These are phyloP conservation scores for Backusella luteola DNA, from an alignment of 192 early-diverging fungal species.

Conservation along the genomic window DNA sequence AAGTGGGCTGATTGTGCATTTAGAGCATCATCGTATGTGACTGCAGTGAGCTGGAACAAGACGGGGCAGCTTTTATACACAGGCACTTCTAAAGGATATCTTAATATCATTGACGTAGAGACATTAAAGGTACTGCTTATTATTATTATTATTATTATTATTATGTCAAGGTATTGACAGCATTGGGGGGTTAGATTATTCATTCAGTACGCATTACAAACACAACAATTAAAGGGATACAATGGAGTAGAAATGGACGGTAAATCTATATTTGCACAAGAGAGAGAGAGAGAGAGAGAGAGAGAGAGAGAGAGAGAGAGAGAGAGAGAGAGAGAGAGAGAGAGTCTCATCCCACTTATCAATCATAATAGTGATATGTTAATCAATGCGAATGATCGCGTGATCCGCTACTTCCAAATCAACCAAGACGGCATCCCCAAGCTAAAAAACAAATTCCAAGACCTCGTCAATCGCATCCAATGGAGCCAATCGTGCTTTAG, in stretches of 20 bases:
- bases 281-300: too few relatives aligned
- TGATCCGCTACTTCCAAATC: slow-evolving; percentile 68
- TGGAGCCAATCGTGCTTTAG: slow-evolving; percentile 91
- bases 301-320: too few relatives aligned
- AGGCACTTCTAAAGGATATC: slow-evolving; percentile 65
- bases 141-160: neutral
- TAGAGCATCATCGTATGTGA: slow-evolving; percentile 23
- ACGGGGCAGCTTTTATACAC: slow-evolving; percentile 57
- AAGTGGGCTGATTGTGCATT: neutral
- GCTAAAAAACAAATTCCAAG: slow-evolving; percentile 74
- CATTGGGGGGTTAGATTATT: slow-evolving; percentile 27
- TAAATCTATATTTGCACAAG: slow-evolving; percentile 23
- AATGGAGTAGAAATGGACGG: slow-evolving; percentile 66
- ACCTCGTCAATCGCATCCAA: slow-evolving; percentile 86
- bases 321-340: too few relatives aligned
- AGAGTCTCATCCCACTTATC: slow-evolving; percentile 28
- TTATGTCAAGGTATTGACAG: too few relatives aligned
- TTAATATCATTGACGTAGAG: slow-evolving; percentile 59
- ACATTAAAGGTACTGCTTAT: slow-evolving; percentile 52
- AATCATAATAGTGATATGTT: slow-evolving; percentile 61
- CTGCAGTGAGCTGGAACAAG: slow-evolving; percentile 30
- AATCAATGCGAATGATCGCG: slow-evolving; percentile 78
- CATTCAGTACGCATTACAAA: slow-evolving; percentile 33
- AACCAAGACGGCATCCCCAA: slow-evolving; percentile 41
- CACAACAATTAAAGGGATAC: slow-evolving; percentile 58